Percentiles rank a stretch among this genome's conserved stretches.
These are phyloP conservation scores for Talaromyces piceae DNA, from an alignment of 2,329 filamentous ascomycete genomes.

Conservation along the genomic window DNA sequence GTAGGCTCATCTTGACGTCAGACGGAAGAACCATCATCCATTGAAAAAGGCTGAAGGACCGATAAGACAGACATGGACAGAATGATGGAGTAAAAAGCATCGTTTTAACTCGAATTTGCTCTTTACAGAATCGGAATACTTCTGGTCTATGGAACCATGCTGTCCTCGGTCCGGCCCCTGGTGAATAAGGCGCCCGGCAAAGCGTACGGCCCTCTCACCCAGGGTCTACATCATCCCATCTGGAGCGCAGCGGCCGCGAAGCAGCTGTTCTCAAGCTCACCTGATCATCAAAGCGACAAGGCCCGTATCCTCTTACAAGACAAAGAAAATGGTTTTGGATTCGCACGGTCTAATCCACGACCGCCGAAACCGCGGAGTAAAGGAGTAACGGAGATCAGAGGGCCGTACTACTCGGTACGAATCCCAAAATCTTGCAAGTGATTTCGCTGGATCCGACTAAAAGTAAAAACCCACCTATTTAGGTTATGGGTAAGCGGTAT, in stretches of 20 bases:
- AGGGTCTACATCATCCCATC: not conserved
- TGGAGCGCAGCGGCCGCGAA: not conserved
- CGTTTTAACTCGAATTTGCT: no score
- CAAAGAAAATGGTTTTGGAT: conserved; percentile 43
- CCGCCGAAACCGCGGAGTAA: conserved; percentile 43
- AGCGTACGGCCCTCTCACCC: not conserved
- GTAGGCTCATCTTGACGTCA: no score
- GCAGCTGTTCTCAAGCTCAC: not conserved
- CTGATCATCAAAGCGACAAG: not conserved
- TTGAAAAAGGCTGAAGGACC: no score
- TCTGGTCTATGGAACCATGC: not conserved
- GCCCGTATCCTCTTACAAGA: conserved; percentile 40
- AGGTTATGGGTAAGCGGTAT: conserved; percentile 47
- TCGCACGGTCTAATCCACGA: conserved; percentile 43
- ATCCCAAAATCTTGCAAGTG: not conserved
- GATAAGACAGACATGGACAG: no score
- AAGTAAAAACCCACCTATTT: not conserved
- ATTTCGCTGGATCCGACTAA: not conserved
- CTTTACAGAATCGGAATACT: not conserved
- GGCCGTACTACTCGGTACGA: conserved; percentile 47
- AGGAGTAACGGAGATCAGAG: conserved; percentile 49
- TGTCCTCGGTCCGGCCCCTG: not conserved
- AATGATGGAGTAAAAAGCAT: no score
- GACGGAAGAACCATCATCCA: no score
- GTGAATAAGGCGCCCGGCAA: not conserved